Conservation (phyloP, 441 rosid genomes). For the Geranium incanum region DNA sequence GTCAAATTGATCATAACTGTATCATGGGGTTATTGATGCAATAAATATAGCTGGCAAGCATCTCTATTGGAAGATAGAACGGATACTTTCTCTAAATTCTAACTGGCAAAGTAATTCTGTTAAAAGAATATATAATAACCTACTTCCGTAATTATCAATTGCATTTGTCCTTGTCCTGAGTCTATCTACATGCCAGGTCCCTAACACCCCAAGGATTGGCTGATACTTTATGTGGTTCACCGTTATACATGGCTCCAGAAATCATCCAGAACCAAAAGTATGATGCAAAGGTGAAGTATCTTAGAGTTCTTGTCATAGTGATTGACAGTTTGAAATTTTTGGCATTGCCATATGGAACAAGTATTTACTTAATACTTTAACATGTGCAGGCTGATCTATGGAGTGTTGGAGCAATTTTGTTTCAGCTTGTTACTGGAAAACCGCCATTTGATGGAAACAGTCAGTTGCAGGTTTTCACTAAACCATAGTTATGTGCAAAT, state of each 20-base stretch:
- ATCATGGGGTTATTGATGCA: background rate
- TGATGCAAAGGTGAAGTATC: slow-evolving; percentile 67
- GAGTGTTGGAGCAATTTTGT: slow-evolving; percentile 91
- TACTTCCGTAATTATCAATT: background rate
- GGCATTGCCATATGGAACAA: background rate
- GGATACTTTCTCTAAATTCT: background rate
- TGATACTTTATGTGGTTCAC: slow-evolving; percentile 74
- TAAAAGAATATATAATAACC: background rate
- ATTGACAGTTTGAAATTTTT: background rate
- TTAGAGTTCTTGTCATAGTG: background rate
- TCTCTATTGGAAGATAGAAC: background rate
- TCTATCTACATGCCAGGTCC: slow-evolving; percentile 37
- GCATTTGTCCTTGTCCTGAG: slow-evolving; percentile 16
- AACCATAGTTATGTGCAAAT: slow-evolving; percentile 6
- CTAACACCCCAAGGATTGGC: slow-evolving; percentile 59
- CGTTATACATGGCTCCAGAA: slow-evolving; percentile 88
- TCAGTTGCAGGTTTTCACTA: slow-evolving; percentile 48
- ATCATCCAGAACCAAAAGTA: slow-evolving; percentile 66
- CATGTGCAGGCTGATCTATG: slow-evolving; percentile 73
- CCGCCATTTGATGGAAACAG: slow-evolving; percentile 71
- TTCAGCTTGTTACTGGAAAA: slow-evolving; percentile 78
- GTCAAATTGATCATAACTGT: background rate
- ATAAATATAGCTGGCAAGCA: background rate
- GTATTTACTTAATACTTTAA: slow-evolving; percentile 14
- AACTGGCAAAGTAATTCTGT: background rate